Base-by-base conservation (phyloP, 2,329 filamentous ascomycete species). In the Colletotrichum sp. region DNA sequence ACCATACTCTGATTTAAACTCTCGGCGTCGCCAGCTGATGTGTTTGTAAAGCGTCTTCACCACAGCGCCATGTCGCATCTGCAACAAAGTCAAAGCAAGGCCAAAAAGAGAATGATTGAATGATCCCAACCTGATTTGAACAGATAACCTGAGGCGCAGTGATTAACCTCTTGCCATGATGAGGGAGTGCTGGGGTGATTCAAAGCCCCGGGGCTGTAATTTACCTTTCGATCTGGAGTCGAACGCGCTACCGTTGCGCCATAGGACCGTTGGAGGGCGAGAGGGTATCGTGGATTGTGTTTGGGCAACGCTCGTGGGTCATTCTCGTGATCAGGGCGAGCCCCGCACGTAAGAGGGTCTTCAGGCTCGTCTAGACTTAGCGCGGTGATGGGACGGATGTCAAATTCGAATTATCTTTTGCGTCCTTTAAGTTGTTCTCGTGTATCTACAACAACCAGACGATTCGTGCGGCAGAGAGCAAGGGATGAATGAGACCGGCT, bases 211-310 rank as follows among this genome's bases (percentile, higher is more conserved):
- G n/a, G 12, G 12, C 11, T 51, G 43, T 24, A 51, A 51, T 6
- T 21, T 21, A 51, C 43, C 43, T 51, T 51, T 51, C 43, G 43
- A 51, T 51, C 66, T 69, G 66, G 66, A 69, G 66, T 69, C 66
- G 66, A 69, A 69, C 66, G 66, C 66, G 66, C 66, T 69, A 69
- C 66, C 66, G 66, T 69, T 69, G 66, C 67, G 67, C 65, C 67
- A 69, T 43, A 18, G 33, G 66, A 12, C 34, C 29, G 15, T 33
- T 67, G 65, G 2, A 7, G 9, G 13, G 9, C 4, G 3, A n/a
- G 29, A 6, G 18, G 34, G 11, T 34, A 66, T 66, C 31, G n/a
- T 66, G 63, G 33, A 5, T 27, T 55, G 9, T 66, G n/a, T n/a
- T 16, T 2, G 34, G 61, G 24, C 33, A 18, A 43, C 6, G 6